A percentile compares a stretch with the other conserved stretches of the same genome.
Conservation (phyloP, 164 flowering plant genomes). For the Tetracentron sinense region DNA sequence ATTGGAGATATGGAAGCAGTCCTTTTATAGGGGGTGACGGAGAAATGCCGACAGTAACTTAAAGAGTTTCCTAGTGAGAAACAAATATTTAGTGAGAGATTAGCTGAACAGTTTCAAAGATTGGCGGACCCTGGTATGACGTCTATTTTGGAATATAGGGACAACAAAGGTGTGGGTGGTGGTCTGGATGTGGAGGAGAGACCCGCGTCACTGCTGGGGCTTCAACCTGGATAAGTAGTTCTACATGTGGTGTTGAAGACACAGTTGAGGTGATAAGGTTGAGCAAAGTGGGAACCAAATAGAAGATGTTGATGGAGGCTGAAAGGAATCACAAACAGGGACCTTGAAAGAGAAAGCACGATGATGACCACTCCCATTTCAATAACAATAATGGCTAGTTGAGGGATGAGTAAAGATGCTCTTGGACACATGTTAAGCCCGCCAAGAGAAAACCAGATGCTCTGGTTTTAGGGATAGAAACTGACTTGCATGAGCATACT, state of each 20-base stretch:
- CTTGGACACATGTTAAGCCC: background rate
- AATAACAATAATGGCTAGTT: background rate
- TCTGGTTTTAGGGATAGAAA: too few species aligned
- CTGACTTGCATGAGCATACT: background rate
- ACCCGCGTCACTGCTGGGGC: background rate
- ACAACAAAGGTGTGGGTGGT: too few species aligned
- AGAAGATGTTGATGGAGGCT: background rate
- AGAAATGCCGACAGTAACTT: too few species aligned
- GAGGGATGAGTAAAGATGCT: background rate
- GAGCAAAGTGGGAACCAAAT: background rate
- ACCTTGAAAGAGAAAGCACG: background rate
- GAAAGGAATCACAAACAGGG: background rate
- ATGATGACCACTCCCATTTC: background rate
- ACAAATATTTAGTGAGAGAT: too few species aligned
- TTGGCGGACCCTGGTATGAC: too few species aligned
- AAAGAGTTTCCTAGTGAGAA: too few species aligned
- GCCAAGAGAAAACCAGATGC: background rate
- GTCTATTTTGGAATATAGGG: too few species aligned
- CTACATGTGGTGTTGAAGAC: background rate
- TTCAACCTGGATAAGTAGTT: background rate
- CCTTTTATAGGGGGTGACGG: too few species aligned
- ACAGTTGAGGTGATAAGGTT: background rate
- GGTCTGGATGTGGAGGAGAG: background rate
- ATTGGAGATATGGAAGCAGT: too few species aligned
- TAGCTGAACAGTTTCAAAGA: too few species aligned